Conservation (phyloP, 441 rosid genomes). For the Kokia cookei region DNA sequence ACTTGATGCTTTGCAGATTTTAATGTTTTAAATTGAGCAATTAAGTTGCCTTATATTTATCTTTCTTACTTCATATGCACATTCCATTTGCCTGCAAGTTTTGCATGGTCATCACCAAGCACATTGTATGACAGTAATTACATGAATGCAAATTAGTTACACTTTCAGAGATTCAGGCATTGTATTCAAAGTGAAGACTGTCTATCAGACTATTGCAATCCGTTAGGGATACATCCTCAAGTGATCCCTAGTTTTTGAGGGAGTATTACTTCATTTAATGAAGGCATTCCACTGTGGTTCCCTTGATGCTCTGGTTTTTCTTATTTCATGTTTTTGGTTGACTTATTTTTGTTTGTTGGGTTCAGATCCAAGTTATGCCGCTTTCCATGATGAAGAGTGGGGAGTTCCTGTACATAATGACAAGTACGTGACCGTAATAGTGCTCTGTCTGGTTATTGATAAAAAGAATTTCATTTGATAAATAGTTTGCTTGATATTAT, state of each 20-base stretch:
- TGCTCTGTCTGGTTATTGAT: neutral
- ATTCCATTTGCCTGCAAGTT: neutral
- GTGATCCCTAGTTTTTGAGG: neutral
- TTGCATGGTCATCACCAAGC: neutral
- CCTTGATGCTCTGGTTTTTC: neutral
- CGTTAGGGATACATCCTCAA: neutral
- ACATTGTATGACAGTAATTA: neutral
- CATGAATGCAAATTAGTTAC: neutral
- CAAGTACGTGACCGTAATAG: slow-evolving; percentile 34
- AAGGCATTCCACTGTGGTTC: neutral
- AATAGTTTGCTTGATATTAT: slow-evolving; percentile 6
- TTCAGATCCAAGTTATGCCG: slow-evolving; percentile 57
- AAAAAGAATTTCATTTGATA: slow-evolving; percentile 1
- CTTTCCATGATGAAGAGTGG: slow-evolving; percentile 95
- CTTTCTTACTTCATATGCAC: neutral
- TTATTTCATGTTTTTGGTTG: slow-evolving; percentile 15
- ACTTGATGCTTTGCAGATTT: neutral
- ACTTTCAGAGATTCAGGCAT: neutral
- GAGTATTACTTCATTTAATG: neutral
- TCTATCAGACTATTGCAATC: neutral
- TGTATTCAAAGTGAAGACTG: neutral
- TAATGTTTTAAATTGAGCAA: neutral
- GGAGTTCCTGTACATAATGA: slow-evolving; percentile 77
- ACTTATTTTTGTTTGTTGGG: slow-evolving; percentile 15
- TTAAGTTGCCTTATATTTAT: neutral